phyloP scores from a whole-genome alignment of 306 rosid genomes.

The Dalbergia oliveri region DNA sequence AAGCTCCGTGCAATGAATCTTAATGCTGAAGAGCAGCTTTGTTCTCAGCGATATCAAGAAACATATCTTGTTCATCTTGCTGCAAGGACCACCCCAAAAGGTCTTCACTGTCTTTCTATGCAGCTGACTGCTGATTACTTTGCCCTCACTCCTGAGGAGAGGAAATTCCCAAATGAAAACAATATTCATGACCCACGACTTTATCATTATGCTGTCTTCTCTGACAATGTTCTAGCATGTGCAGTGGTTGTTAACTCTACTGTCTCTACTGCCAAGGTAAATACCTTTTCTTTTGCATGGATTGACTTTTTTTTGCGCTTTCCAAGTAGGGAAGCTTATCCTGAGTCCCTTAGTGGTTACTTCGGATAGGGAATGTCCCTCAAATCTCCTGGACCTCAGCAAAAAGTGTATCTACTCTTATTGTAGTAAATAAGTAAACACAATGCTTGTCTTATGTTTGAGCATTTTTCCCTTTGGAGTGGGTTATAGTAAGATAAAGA shows the following conservation, averaged over 20 bases:
- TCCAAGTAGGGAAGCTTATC: background rate
- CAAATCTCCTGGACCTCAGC: background rate
- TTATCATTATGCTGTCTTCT: constrained; percentile 92
- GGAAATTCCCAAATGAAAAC: constrained; percentile 66
- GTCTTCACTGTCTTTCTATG: constrained; percentile 97
- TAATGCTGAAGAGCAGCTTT: constrained; percentile 78
- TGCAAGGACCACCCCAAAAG: constrained; percentile 84
- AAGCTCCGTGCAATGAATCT: constrained; percentile 89
- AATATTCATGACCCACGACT: constrained; percentile 70
- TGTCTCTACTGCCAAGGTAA: constrained; percentile 79
- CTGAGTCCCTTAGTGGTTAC: constrained; percentile 21
- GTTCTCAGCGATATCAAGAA: constrained; percentile 64
- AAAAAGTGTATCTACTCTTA: background rate
- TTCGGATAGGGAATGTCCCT: constrained; percentile 31
- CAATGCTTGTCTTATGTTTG: constrained; percentile 2
- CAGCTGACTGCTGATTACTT: constrained; percentile 83
- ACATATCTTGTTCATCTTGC: constrained; percentile 78
- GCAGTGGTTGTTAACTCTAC: constrained; percentile 96
- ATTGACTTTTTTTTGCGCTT: background rate
- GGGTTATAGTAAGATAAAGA: constrained; percentile 8
- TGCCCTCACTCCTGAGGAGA: constrained; percentile 68
- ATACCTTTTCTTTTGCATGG: background rate
- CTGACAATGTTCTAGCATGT: constrained; percentile 94
- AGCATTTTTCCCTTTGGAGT: constrained; percentile 24
- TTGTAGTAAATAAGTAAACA: background rate